Evolutionary conservation across 352 stramenopile genomes (phyloP).

Genomic region (Phytophthora sojae): DNA sequence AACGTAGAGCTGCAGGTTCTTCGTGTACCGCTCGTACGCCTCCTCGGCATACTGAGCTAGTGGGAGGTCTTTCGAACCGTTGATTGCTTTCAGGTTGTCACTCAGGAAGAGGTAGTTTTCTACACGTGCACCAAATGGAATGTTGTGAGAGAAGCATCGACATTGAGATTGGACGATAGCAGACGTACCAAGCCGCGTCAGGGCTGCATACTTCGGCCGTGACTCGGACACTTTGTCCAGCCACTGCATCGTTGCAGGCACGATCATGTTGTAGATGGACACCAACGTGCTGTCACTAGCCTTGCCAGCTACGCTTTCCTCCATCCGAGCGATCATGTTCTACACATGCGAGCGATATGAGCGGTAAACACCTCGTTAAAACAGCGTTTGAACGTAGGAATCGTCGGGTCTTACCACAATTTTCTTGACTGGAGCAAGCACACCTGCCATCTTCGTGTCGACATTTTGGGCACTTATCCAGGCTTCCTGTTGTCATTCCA

Average conservation of each 20-base stretch:
- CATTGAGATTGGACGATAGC: neutral
- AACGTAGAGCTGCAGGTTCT: slow-evolving; percentile 60
- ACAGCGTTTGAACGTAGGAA: too few relatives aligned
- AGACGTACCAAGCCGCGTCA: slow-evolving; percentile 63
- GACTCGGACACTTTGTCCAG: slow-evolving; percentile 71
- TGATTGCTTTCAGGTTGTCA: slow-evolving; percentile 60
- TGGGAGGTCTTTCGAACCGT: slow-evolving; percentile 51
- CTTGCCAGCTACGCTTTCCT: slow-evolving; percentile 69
- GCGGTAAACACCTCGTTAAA: too few relatives aligned
- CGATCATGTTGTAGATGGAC: slow-evolving; percentile 72
- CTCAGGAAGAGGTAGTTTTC: slow-evolving; percentile 80
- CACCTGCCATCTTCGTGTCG: slow-evolving; percentile 76
- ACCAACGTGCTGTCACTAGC: slow-evolving; percentile 62
- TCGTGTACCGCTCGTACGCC: slow-evolving; percentile 46
- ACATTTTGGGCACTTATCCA: slow-evolving; percentile 76
- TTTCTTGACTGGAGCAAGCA: slow-evolving; percentile 72
- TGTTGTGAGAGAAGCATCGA: neutral
- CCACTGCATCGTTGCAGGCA: slow-evolving; percentile 72
- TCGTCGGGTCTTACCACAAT: slow-evolving; percentile 46
- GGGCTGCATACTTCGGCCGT: slow-evolving; percentile 72
- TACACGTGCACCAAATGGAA: slow-evolving; percentile 2
- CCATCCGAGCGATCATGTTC: slow-evolving; percentile 66
- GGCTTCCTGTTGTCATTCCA: slow-evolving; percentile 43
- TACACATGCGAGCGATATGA: too few relatives aligned
- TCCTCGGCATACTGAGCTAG: slow-evolving; percentile 61